Evolutionary conservation across 768 basidiomycete genomes (phyloP).

Genomic region (Astraeus odoratus): DNA sequence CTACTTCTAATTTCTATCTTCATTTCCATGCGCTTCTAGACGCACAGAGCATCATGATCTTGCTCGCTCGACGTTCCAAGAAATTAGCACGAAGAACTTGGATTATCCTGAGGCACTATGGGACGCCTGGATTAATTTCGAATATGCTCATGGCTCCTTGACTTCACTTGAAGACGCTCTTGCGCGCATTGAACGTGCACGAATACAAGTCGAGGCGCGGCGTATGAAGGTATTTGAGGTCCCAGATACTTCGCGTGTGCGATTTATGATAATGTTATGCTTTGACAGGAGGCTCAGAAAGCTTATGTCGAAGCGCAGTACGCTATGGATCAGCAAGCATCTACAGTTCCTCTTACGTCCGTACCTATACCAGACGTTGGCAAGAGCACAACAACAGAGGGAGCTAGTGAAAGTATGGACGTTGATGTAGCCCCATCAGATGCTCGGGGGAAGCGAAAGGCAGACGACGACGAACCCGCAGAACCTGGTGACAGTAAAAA

Average conservation of each 20-base stretch:
- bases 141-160: conserved; percentile 73
- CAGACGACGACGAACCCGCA: conserved; percentile 39
- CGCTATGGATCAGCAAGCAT: conserved; percentile 34
- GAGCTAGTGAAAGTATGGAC: conserved; percentile 32
- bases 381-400: conserved; percentile 2
- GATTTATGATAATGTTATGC: neutral
- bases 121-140: conserved; percentile 87
- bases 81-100: conserved; percentile 61
- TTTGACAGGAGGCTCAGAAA: conserved; percentile 53
- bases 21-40: conserved; percentile 25
- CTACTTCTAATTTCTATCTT: neutral
- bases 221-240: conserved; percentile 50
- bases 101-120: conserved; percentile 96
- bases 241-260: neutral
- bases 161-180: conserved; percentile 56
- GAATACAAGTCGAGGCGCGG: conserved; percentile 51
- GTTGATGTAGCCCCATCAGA: conserved; percentile 30
- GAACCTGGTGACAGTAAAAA: conserved; percentile 54
- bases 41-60: conserved; percentile 47
- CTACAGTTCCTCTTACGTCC: conserved; percentile 25
- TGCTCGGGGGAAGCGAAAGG: conserved; percentile 53
- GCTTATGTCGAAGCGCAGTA: conserved; percentile 46
- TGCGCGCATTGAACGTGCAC: conserved; percentile 60
- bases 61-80: conserved; percentile 61
- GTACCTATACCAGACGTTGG: conserved; percentile 8